Evolutionary conservation across 1,139 yeast species (phyloP), one percentile per base, ranked within the genome.

Genomic region (Kurtzmaniella quercitrusa): DNA sequence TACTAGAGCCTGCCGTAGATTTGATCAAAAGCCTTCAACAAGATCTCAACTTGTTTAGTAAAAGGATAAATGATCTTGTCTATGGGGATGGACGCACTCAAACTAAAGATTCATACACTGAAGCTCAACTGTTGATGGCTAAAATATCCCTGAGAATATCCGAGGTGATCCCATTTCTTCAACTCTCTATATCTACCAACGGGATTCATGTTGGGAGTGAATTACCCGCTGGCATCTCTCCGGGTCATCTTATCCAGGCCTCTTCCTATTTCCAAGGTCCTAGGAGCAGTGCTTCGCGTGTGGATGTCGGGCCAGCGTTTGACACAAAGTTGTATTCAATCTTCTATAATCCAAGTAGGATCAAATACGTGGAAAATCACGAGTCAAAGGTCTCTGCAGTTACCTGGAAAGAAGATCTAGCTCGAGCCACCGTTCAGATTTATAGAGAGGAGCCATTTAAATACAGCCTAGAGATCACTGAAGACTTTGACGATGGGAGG

Each of bases 391-490:
- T 56, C 31, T 59, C 63, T 34, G 73, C 73, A 39, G 75, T 85
- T 1, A 72, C 79, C 2, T 86, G 95, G 95, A 84, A 83, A 52
- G 95, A 86, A 54, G 84, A 82, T 46, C 80, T 68, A 61, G 83
- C 89, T 7, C 69, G 81, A 44, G 46, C 46, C 4, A 33, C 41
- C 2, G 44, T 37, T 4, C 41, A 41, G 25, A 16, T 44, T 8
- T 34, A 24, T 23, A 17, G 14, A 9, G 38, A 36, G 2, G 19
- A 21, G 10, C 17, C 21, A n/a, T 41, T 33, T 27, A 8, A 31
- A 4, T 85, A 84, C 56, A 58, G 58, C 9, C 53, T 87, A 34
- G 62, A 57, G 10, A 66, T 87, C 2, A 60, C 58, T 2, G 94
- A 87, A 54, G 77, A 77, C 53, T 79, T 83, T 46, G 73, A 85